These are phyloP conservation scores for Ormosia emarginata DNA, from an alignment of 306 rosid genomes.

Conservation along the genomic window DNA sequence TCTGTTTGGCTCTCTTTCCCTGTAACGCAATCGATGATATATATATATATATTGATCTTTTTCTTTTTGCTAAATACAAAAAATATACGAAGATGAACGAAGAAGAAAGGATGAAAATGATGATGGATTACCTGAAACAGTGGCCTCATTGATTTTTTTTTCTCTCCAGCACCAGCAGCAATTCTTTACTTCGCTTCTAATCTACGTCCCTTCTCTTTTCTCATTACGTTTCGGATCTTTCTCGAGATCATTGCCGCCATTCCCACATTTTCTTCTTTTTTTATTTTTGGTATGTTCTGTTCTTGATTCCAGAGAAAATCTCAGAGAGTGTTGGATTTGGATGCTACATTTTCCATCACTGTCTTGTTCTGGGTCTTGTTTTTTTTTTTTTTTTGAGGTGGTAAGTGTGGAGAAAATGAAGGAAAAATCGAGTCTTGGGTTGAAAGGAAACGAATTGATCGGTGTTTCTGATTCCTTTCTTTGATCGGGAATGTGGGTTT, in stretches of 20 bases:
- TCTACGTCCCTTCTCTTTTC: constrained; percentile 41
- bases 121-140: constrained; percentile 16
- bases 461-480: not conserved
- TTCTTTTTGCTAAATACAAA: constrained; percentile 10
- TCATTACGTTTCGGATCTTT: constrained; percentile 61
- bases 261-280: not conserved
- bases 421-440: not conserved
- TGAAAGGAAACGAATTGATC: not conserved
- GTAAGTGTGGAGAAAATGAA: constrained; percentile 5
- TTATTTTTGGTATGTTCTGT: constrained; percentile 9
- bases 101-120: constrained; percentile 28
- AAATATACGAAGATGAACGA: constrained; percentile 5
- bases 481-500: constrained; percentile 15
- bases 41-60: too few species aligned
- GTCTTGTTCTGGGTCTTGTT: not conserved
- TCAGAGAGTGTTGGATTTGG: not conserved
- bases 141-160: not conserved
- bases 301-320: not conserved
- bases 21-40: constrained; percentile 4
- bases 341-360: constrained; percentile 17
- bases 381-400: not conserved
- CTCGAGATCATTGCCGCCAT: constrained; percentile 23
- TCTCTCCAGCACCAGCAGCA: not conserved
- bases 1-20: constrained; percentile 3
- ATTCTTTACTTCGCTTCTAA: constrained; percentile 74